phyloP scores from a whole-genome alignment of 2,329 filamentous ascomycete species.

The Hawksworthiomyces lignivorus region DNA sequence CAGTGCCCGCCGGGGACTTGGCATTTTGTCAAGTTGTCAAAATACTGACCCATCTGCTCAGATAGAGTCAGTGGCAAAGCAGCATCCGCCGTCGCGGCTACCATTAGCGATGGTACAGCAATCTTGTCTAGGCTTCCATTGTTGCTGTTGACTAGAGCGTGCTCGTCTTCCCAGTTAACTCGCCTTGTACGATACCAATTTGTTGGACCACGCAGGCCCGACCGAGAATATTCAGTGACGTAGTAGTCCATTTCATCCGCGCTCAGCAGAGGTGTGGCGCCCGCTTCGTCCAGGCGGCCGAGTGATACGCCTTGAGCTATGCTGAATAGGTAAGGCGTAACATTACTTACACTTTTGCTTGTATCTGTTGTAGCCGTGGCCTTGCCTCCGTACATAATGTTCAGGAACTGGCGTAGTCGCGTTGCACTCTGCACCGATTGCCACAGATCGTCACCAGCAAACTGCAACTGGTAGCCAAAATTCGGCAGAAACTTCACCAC shows the following conservation, averaged over 20 bases:
- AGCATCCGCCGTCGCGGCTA: conserved; percentile 62
- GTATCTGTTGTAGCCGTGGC: conserved; percentile 30
- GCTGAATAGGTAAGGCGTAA: conserved; percentile 39
- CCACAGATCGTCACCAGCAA: conserved; percentile 59
- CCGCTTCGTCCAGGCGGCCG: conserved; percentile 52
- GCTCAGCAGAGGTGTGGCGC: conserved; percentile 50
- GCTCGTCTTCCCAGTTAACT: conserved; percentile 72
- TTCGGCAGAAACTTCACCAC: conserved; percentile 53
- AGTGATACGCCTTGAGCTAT: conserved; percentile 55
- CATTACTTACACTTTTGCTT: conserved; percentile 23
- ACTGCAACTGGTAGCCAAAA: conserved; percentile 79
- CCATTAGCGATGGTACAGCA: conserved; percentile 61
- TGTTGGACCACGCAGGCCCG: conserved; percentile 69
- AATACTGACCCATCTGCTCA: conserved; percentile 59
- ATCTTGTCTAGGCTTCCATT: conserved; percentile 45
- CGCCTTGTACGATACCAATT: conserved; percentile 80
- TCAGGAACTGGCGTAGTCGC: conserved; percentile 58
- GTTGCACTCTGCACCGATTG: conserved; percentile 46
- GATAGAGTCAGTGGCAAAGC: conserved; percentile 69
- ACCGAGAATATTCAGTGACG: conserved; percentile 58
- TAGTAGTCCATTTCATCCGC: conserved; percentile 73
- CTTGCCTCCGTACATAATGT: conserved; percentile 60
- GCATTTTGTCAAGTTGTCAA: conserved; percentile 55
- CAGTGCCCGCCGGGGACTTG: conserved; percentile 71
- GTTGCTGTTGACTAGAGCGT: conserved; percentile 42